Conservation (phyloP, 805 yeast genomes). For the Kluyveromyces wickerhamii region DNA sequence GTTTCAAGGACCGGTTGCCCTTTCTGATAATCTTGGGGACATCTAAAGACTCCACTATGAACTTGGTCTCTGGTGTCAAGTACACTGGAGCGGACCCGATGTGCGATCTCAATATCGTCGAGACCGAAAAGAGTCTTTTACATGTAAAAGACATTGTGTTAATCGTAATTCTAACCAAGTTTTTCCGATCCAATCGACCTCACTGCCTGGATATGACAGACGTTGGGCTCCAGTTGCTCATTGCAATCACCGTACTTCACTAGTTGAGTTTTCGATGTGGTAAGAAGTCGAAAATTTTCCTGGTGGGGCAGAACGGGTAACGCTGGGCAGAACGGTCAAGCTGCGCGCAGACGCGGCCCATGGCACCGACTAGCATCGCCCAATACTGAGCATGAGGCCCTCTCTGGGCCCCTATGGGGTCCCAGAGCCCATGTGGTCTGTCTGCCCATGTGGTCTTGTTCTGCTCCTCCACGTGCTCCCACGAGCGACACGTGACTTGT, state of each 20-base stretch:
- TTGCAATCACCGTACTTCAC: background rate
- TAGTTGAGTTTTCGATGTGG: background rate
- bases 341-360: too few relatives aligned
- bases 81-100: slow-evolving; percentile 76
- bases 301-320: background rate
- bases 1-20: slow-evolving; percentile 50
- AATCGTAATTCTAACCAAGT: background rate
- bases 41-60: slow-evolving; percentile 35
- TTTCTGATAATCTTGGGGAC: slow-evolving; percentile 55
- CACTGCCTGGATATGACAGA: too few relatives aligned
- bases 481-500: too few relatives aligned
- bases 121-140: slow-evolving; percentile 31
- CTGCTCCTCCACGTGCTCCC: too few relatives aligned
- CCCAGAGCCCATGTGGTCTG: too few relatives aligned
- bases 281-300: slow-evolving; percentile 1
- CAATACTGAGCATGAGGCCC: too few relatives aligned
- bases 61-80: slow-evolving; percentile 50
- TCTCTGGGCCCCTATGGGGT: too few relatives aligned
- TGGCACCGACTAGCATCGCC: too few relatives aligned
- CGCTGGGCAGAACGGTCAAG: too few relatives aligned
- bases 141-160: slow-evolving; percentile 1
- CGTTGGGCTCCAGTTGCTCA: too few relatives aligned
- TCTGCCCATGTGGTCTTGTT: too few relatives aligned
- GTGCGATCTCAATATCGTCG: slow-evolving; percentile 41
- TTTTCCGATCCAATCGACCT: too few relatives aligned